Evolutionary conservation across 2,329 filamentous ascomycete genomes (phyloP), one percentile per base, ranked within the genome.

Genomic region (Penicillium freii): DNA sequence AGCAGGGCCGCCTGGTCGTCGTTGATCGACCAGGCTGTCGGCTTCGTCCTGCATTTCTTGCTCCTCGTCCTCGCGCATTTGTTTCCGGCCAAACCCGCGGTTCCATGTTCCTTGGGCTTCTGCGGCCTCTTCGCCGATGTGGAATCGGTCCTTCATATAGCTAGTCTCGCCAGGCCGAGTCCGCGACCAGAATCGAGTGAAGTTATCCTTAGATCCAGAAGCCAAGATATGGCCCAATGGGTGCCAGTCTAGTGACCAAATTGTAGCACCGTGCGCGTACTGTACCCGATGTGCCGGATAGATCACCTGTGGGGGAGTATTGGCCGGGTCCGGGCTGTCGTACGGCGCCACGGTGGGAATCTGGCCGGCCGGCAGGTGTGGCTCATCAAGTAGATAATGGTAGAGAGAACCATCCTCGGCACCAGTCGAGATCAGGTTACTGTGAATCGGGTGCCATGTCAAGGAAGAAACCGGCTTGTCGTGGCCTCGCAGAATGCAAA

Each of bases 231-330:
- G 94, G 29, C 94, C 94, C 0, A 97, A 82, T 0, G 94, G 94
- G 72, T 99, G 94, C 92, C 94, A 99, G 78, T 97, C 92, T 49
- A 99, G 83, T 19, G 92, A 96, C 94, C 94, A 99, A 63, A 99
- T 94, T 19, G 92, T 91, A 72, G 92, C 95, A 66, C 96, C 90
- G 73, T 99, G 94, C 0, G 94, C 94, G 69, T 88, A 93, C 8
- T 89, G 86, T 33, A 97, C 78, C 68, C 87, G 89, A 78, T 97
- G 93, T 4, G 92, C 91, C 1, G 94, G 94, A 71, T 91, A 91
- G 60, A 99, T 90, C n/a, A 91, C 89, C 74, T 97, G 93, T 0
- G 91, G 87, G 0, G 92, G 87, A 0, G 91, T 88, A 48, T 89
- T 90, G 25, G 84, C 76, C 6, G 91, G 91, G 68, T 96, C 92